Evolutionary conservation across 768 basidiomycete species (phyloP), one percentile per base, ranked within the genome.

Genomic region (Suillus sp.): DNA sequence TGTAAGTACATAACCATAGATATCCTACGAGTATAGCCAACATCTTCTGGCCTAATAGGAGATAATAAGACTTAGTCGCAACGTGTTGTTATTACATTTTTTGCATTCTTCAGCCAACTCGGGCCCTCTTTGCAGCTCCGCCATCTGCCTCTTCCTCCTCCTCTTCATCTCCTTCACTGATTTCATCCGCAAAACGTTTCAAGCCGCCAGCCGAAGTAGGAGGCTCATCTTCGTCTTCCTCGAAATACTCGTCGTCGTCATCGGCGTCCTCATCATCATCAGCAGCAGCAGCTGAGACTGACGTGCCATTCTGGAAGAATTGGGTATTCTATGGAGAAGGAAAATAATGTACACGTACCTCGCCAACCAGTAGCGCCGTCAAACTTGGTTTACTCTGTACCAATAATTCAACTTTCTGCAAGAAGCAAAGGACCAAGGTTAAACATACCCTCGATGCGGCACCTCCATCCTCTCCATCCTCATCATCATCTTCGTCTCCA

Each of bases 141-240:
- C 57, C 68, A 3, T 50, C 66, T 0, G 59, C 68, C 0, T 64
- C 65, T 1, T 65, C 72, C 0, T 68, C 74, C 11, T 51, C 61
- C 11, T 27, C 18, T 4, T 30, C 56, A 27, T 64, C 63, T 4
- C 27, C 65, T 13, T 65, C 69, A 7, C 35, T 22, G 38, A 74
- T 66, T 9, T 72, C 74, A 20, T 70, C 70, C 14, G 11, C 74
- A 1, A 64, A 48, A 30, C 74, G 73, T 61, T 75, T 75, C 34
- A 68, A 66, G 58, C 75, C 70, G 3, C 60, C 56, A 30, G 56
- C 37, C 20, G 56, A 57, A 40, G 38, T 40, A 20, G 56, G 56
- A 27, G 56, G 11, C 20, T 60, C 59, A 1, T 63, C 66, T 0
- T 65, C 50, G 38, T 74, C 70, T 1, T 74, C 71, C 1, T 66